These are phyloP conservation scores for Beauveria asiatica DNA, from an alignment of 2,329 filamentous ascomycete genomes.

Conservation along the genomic window DNA sequence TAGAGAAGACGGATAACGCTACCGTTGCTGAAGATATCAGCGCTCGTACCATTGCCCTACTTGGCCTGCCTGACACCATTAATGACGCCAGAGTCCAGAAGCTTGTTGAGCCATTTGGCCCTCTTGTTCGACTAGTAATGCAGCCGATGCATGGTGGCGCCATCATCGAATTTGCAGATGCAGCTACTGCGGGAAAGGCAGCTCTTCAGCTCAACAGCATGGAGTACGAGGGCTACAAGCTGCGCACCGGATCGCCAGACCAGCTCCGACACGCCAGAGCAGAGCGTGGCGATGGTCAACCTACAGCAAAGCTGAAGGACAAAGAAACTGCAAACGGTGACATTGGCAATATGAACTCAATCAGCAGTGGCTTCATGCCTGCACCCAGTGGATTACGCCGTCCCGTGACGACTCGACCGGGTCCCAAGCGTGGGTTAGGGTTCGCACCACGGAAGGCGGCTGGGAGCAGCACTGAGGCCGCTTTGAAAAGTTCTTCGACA, in stretches of 20 bases:
- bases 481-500: constrained; percentile 21
- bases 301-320: constrained; percentile 16
- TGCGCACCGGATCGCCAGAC: constrained; percentile 45
- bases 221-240: constrained; percentile 44
- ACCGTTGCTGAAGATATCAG: constrained; percentile 39
- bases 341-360: neutral
- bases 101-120: constrained; percentile 61
- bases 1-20: constrained; percentile 21
- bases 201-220: constrained; percentile 49
- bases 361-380: constrained; percentile 31
- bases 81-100: constrained; percentile 76
- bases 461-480: constrained; percentile 15
- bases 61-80: constrained; percentile 85
- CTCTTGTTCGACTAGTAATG: constrained; percentile 66
- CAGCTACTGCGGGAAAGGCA: constrained; percentile 63
- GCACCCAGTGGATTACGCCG: constrained; percentile 35
- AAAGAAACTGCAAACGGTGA: constrained; percentile 20
- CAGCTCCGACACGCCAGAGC: constrained; percentile 46
- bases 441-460: constrained; percentile 26
- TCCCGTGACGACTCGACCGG: constrained; percentile 31
- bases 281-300: constrained; percentile 24
- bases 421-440: constrained; percentile 35
- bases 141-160: constrained; percentile 78
- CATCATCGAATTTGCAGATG: constrained; percentile 70
- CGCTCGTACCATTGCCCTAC: constrained; percentile 68